Percentiles rank a stretch among this genome's conserved stretches.
Conservation (phyloP, 495 filamentous ascomycete genomes). For the Trichoderma erinaceum region DNA sequence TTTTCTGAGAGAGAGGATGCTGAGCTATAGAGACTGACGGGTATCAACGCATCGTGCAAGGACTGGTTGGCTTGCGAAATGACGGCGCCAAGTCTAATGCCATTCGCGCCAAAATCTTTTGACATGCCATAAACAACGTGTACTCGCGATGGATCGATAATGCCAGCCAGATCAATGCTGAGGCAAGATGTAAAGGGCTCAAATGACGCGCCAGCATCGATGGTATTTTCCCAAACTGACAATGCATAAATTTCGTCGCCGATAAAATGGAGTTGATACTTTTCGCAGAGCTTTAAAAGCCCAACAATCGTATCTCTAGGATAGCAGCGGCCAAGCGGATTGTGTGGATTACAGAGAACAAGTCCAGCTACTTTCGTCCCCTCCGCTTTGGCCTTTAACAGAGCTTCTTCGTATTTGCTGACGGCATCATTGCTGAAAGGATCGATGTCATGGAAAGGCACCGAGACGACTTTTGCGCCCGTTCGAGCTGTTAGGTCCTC, state of each 20-base stretch:
- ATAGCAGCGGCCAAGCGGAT: slow-evolving; percentile 28
- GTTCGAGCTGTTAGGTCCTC: slow-evolving; percentile 20
- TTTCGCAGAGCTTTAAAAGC: slow-evolving; percentile 23
- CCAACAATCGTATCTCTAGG: slow-evolving; percentile 1
- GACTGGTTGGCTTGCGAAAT: slow-evolving; percentile 20
- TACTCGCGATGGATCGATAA: slow-evolving; percentile 33
- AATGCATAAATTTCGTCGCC: slow-evolving; percentile 32
- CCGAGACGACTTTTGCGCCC: slow-evolving; percentile 28
- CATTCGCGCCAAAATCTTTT: slow-evolving; percentile 42
- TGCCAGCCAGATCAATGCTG: slow-evolving; percentile 23
- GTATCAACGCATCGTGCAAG: slow-evolving; percentile 25
- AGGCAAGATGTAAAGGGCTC: slow-evolving; percentile 33
- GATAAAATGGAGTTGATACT: slow-evolving; percentile 27
- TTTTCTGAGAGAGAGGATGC: slow-evolving; percentile 37
- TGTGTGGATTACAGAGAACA: slow-evolving; percentile 40
- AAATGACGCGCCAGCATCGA: background rate
- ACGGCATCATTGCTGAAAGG: slow-evolving; percentile 34
- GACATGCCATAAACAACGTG: slow-evolving; percentile 39
- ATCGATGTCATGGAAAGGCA: slow-evolving; percentile 33
- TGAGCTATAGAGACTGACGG: slow-evolving; percentile 41
- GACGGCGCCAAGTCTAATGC: slow-evolving; percentile 36
- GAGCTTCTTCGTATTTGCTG: slow-evolving; percentile 35
- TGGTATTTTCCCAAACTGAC: slow-evolving; percentile 23
- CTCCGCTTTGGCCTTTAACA: slow-evolving; percentile 20
- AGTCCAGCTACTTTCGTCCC: slow-evolving; percentile 36